Evolutionary conservation across 768 basidiomycete species (phyloP).

Genomic region (Lentinula lateritia): DNA sequence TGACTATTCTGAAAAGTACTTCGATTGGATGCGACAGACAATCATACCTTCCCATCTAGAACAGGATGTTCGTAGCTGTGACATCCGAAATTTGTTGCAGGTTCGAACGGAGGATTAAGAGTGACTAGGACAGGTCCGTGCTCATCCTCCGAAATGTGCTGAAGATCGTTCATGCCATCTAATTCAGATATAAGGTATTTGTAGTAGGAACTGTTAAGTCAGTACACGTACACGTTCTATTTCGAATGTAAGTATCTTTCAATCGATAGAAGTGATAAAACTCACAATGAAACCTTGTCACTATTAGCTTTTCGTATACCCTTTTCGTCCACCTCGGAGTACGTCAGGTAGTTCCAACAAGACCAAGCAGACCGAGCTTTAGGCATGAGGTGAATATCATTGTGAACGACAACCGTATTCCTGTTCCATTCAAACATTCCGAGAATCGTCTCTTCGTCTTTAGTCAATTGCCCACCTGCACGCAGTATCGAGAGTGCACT

Average conservation of each 20-base stretch:
- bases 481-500: conserved; percentile 47
- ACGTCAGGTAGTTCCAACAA: conserved; percentile 76
- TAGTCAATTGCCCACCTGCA: conserved; percentile 22
- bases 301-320: conserved; percentile 40
- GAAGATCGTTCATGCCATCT: conserved; percentile 77
- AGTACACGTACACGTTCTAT: conserved; percentile 36
- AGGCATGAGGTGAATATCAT: conserved; percentile 56
- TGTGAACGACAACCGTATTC: conserved; percentile 64
- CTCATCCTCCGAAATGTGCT: conserved; percentile 49
- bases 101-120: conserved; percentile 65
- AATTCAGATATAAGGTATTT: conserved; percentile 4
- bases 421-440: conserved; percentile 58
- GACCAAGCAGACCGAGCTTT: conserved; percentile 57
- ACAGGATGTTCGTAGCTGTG: conserved; percentile 70
- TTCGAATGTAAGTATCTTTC: neutral
- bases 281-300: conserved; percentile 59
- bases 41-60: conserved; percentile 42
- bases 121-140: conserved; percentile 67
- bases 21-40: neutral
- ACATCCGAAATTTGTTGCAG: conserved; percentile 42
- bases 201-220: neutral
- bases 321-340: conserved; percentile 29
- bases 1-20: neutral
- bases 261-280: conserved; percentile 7
- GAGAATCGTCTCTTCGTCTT: conserved; percentile 49